Percentiles rank a stretch among this genome's conserved stretches.
phyloP scores from a whole-genome alignment of 305 asterid genomes.

The Andrographis paniculata region DNA sequence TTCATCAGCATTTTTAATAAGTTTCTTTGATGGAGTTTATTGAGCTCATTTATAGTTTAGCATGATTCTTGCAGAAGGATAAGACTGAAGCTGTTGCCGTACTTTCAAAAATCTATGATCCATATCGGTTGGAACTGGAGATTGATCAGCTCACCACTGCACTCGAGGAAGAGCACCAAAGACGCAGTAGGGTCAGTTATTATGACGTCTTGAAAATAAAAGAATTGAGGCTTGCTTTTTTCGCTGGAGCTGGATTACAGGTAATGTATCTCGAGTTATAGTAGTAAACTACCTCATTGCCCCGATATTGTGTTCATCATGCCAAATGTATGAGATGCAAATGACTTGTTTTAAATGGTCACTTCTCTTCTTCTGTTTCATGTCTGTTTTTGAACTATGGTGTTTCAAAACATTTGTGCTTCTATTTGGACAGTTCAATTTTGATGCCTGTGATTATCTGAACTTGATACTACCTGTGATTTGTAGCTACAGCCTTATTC shows the following conservation, averaged over 20 bases:
- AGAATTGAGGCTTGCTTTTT: slow-evolving; percentile 82
- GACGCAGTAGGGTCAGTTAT: slow-evolving; percentile 40
- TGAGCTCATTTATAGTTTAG: slow-evolving; percentile 1
- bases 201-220: slow-evolving; percentile 57
- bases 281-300: background rate
- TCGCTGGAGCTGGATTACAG: slow-evolving; percentile 93
- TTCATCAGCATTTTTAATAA: background rate
- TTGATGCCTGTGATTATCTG: too few relatives aligned
- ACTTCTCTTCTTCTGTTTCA: background rate
- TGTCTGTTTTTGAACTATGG: background rate
- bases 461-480: too few relatives aligned
- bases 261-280: slow-evolving; percentile 23
- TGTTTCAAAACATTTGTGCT: background rate
- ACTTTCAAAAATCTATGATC: slow-evolving; percentile 86
- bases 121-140: slow-evolving; percentile 70
- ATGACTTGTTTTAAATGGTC: background rate
- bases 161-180: slow-evolving; percentile 62
- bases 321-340: background rate
- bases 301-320: background rate
- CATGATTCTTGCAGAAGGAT: slow-evolving; percentile 44
- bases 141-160: slow-evolving; percentile 71
- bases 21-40: slow-evolving; percentile 1
- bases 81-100: slow-evolving; percentile 73
- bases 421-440: too few relatives aligned
- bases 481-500: too few relatives aligned